Evolutionary conservation across 257 asterid genomes (phyloP), one percentile per base, ranked within the genome.

Genomic region (Cruciata laevipes): DNA sequence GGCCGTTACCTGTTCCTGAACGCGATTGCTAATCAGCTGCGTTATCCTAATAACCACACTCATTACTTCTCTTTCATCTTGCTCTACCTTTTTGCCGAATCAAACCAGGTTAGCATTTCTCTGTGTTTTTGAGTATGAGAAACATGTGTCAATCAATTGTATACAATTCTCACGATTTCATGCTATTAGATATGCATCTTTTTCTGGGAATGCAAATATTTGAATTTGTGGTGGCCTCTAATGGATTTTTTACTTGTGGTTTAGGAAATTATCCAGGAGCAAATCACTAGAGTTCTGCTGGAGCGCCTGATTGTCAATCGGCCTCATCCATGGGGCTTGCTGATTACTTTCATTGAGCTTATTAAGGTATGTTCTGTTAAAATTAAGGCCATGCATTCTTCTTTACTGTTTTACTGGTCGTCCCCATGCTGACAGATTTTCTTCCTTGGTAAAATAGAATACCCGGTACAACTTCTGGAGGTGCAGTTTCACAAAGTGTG

Each of bases 261-360:
- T 59, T 63, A 90, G 97, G 99, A 94, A 79, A 74, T 77, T 79
- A 82, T 94, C 74, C 97, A 94, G 78, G 99, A 94, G 74, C 99
- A 90, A 75, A 94, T 94, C 71, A 90, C 99, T 17, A 80, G 98
- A 60, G 99, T 90, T 32, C 79, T 90, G 38, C 68, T 90, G 74
- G 98, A 94, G 75, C 92, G 98, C 42, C 77, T 88, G 67, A 89
- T 88, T 24, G 98, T 87, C 27, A 87, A 88, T 63, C 84, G 95
- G 74, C 99, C 99, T 70, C 96, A 87, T 79, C 99, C 98, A 4
- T 94, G 99, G 99, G 99, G 99, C n/a, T 89, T 94, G 66, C 77
- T 88, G 70, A 82, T 88, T 52, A 90, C 98, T 0, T 88, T 90
- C 70, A 85, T 85, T 38, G 96, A 90, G 79, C 96, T 94, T 58